Percentiles rank a stretch among this genome's conserved stretches.
Evolutionary conservation across 208 protist species (phyloP).

Genomic region (Crithidia bombi): DNA sequence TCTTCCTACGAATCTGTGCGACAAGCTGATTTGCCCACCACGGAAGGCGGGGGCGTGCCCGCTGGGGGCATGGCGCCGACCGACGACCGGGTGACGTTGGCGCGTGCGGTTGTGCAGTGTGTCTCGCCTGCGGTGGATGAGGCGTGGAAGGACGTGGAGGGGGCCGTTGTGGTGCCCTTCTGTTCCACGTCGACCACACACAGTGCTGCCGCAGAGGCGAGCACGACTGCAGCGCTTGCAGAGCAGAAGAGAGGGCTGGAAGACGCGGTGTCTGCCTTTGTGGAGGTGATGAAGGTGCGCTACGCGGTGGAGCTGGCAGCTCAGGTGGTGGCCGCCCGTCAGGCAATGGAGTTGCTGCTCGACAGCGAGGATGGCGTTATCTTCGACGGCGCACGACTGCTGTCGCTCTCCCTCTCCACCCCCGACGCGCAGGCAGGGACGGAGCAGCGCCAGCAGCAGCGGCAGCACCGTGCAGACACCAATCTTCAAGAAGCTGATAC

Average conservation of each 20-base stretch:
- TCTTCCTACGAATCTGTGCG: neutral
- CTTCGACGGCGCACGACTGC: constrained; percentile 40
- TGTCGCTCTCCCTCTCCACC: constrained; percentile 4
- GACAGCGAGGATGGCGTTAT: constrained; percentile 60
- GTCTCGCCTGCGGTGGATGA: constrained; percentile 36
- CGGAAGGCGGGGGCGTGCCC: neutral
- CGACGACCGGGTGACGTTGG: constrained; percentile 32
- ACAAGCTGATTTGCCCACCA: neutral
- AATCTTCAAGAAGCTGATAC: too few relatives aligned
- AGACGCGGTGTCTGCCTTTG: constrained; percentile 36
- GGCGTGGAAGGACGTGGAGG: constrained; percentile 35
- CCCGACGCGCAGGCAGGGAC: neutral
- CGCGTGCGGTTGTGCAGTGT: constrained; percentile 30
- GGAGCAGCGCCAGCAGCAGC: neutral
- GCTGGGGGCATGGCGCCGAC: constrained; percentile 2
- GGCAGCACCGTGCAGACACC: too few relatives aligned
- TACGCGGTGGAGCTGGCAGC: constrained; percentile 68
- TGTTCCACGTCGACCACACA: constrained; percentile 1
- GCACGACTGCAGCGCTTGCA: neutral
- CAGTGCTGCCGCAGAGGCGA: neutral
- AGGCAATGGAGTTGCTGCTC: constrained; percentile 48
- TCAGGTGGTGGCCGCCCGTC: constrained; percentile 48
- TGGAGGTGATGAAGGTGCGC: constrained; percentile 63
- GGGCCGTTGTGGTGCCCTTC: constrained; percentile 16
- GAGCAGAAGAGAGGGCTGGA: constrained; percentile 14